A percentile compares a stretch with the other conserved stretches of the same genome.
These are phyloP conservation scores for Xylariaceae sp. DNA, from an alignment of 2,329 filamentous ascomycete species.

Conservation along the genomic window DNA sequence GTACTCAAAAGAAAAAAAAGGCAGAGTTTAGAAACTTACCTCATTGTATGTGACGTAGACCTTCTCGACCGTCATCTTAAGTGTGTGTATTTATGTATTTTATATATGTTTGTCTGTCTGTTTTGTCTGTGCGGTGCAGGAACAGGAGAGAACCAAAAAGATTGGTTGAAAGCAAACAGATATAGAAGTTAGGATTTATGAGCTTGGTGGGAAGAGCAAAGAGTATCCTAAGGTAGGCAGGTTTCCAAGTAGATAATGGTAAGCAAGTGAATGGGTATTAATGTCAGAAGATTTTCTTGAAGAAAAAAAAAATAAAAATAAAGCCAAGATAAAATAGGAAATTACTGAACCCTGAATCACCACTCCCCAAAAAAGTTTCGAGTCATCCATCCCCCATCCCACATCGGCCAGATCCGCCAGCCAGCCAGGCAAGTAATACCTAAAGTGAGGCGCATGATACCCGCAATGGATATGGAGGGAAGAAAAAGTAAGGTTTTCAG, in stretches of 20 bases:
- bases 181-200: too few species aligned
- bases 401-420: background rate
- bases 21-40: conserved; percentile 49
- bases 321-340: too few species aligned
- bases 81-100: too few species aligned
- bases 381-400: conserved; percentile 8
- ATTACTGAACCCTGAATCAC: conserved; percentile 12
- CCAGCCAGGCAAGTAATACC: too few species aligned
- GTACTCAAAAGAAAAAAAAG: conserved; percentile 3
- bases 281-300: background rate
- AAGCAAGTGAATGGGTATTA: background rate
- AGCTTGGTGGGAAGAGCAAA: too few species aligned
- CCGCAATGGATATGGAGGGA: too few species aligned
- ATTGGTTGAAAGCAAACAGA: too few species aligned
- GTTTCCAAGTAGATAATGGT: background rate
- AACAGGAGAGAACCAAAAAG: too few species aligned
- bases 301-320: background rate
- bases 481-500: too few species aligned
- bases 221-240: too few species aligned
- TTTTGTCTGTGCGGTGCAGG: background rate
- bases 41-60: conserved; percentile 90
- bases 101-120: too few species aligned
- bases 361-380: conserved; percentile 9
- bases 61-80: conserved; percentile 77
- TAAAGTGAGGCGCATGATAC: too few species aligned